These are phyloP conservation scores for Cardamine chenopodiifolia DNA, from an alignment of 345 rosid species.

Conservation along the genomic window DNA sequence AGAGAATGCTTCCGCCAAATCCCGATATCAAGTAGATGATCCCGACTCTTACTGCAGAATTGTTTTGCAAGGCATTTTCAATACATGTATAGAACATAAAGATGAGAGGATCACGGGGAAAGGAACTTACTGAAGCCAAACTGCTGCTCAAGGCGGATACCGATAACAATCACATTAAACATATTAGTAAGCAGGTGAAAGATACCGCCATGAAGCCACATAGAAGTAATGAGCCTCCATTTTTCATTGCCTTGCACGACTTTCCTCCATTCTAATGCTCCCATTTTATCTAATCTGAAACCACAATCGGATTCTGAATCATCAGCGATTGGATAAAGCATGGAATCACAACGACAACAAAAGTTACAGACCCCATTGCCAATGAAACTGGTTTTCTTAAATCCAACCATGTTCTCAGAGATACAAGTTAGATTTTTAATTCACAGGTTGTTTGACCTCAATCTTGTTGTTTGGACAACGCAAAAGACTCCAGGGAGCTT, in stretches of 20 bases:
- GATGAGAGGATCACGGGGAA: background rate
- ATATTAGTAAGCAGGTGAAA: slow-evolving; percentile 79
- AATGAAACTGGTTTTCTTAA: background rate
- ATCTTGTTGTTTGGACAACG: background rate
- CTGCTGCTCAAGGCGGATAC: slow-evolving; percentile 89
- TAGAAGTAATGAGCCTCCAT: slow-evolving; percentile 83
- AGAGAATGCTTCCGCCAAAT: slow-evolving; percentile 75
- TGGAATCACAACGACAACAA: background rate
- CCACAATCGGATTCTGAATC: background rate
- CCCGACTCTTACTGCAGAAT: slow-evolving; percentile 66
- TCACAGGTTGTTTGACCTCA: background rate
- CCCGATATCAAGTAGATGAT: slow-evolving; percentile 77
- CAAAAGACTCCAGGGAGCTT: background rate
- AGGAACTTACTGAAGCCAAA: slow-evolving; percentile 75
- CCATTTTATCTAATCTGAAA: slow-evolving; percentile 79
- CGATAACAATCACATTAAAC: slow-evolving; percentile 69
- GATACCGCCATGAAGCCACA: slow-evolving; percentile 94
- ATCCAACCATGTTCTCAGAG: slow-evolving; percentile 3
- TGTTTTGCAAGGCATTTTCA: background rate
- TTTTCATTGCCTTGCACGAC: slow-evolving; percentile 69
- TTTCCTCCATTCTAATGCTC: slow-evolving; percentile 68
- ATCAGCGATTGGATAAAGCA: background rate
- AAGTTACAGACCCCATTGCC: background rate
- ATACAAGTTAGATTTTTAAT: background rate
- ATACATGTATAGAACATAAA: background rate